Base-by-base conservation (phyloP, 2,329 filamentous ascomycete species). In the Ascochyta rabiei region DNA sequence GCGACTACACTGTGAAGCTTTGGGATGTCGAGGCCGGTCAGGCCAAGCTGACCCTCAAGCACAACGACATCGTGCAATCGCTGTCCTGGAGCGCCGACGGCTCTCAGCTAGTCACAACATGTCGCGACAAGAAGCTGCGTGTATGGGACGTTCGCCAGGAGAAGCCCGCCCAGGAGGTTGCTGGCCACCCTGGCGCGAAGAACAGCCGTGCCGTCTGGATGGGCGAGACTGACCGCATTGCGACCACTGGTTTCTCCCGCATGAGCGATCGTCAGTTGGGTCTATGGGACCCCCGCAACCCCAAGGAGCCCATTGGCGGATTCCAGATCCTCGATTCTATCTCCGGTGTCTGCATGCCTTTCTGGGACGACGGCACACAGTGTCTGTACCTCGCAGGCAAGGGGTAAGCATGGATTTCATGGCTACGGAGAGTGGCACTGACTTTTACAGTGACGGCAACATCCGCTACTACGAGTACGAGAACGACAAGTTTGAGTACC, bases 381-480 rank as follows among this genome's bases (percentile, higher is more conserved):
- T 96, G 91, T 75, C 82, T 99, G 71, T 99, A 97, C 78, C 84
- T 99, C 72, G 95, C 95, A 69, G 95, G 95, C 74, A 98, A 98
- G 82, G 95, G 93, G 91, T 93, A 78, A 81, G 89, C 78, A 31
- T 8, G 21, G 16, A 26, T 7, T 21, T 1, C 19, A 28, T 21
- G 16, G 10, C 6, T 4, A 40, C 3, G 12, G 24, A 6, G 2
- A 33, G 31, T 4, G 6, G 4, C n/a, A 34, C 61, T 72, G 33
- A 69, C 45, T 26, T 31, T 8, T 10, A 26, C 15, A 95, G 91
- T 77, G 95, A 99, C 73, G 95, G 95, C 71, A 99, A 99, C 78
- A 99, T 99, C 72, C 93, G 95, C 61, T 99, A 99, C 83, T 99
- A 90, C 76, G 95, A 99, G 78, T 96, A 96, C 72, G 90, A 96